These are phyloP conservation scores for Piloderma croceum DNA, from an alignment of 768 basidiomycete species.

Conservation along the genomic window DNA sequence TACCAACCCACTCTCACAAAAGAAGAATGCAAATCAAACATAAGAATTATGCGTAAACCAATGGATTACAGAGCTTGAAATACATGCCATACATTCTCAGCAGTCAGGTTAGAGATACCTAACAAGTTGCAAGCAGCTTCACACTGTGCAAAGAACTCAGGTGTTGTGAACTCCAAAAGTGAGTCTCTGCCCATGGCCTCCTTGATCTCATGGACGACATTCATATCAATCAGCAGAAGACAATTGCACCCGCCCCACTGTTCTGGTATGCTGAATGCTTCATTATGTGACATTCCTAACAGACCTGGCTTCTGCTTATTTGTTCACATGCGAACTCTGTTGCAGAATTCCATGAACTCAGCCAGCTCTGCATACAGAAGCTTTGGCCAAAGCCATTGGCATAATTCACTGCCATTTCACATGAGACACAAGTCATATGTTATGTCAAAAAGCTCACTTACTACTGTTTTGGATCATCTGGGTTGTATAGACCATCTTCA, in stretches of 20 bases:
- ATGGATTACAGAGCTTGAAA: constrained; percentile 16
- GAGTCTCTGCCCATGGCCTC: constrained; percentile 25
- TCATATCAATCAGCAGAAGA: constrained; percentile 20
- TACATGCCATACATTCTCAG: constrained; percentile 26
- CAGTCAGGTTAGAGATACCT: constrained; percentile 9
- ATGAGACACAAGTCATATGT: not conserved
- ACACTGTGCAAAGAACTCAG: constrained; percentile 21
- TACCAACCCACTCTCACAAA: no score
- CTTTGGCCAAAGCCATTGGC: constrained; percentile 17
- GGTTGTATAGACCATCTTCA: constrained; percentile 10
- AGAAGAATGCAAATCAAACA: no score
- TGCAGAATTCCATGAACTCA: constrained; percentile 11
- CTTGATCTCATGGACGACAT: constrained; percentile 24
- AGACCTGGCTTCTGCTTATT: constrained; percentile 15
- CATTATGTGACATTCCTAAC: constrained; percentile 17
- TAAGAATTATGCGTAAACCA: no score
- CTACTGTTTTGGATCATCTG: constrained; percentile 8
- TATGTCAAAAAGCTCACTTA: constrained; percentile 5
- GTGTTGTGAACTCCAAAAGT: constrained; percentile 26
- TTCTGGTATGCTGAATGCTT: constrained; percentile 11
- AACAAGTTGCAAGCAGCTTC: constrained; percentile 17
- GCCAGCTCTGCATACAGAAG: constrained; percentile 11
- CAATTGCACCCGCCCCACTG: constrained; percentile 25
- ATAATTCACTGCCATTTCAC: constrained; percentile 4
- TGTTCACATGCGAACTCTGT: constrained; percentile 13